These are phyloP conservation scores for Stropharia rugosoannulata DNA, from an alignment of 768 basidiomycete species.

Conservation along the genomic window DNA sequence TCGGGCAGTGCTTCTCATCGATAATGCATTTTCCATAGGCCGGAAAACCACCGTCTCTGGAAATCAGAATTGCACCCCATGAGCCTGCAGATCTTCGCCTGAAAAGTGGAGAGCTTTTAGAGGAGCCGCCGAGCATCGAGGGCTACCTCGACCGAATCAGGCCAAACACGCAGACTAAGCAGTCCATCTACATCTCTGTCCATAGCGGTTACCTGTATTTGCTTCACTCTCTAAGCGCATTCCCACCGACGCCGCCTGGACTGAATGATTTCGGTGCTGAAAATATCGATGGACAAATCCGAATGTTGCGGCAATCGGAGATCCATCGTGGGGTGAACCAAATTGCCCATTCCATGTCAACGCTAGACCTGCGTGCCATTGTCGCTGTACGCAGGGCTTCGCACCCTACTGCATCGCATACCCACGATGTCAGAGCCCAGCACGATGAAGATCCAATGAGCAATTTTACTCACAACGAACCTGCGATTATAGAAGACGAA, in stretches of 20 bases:
- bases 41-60: conserved; percentile 51
- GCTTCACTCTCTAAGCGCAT: conserved; percentile 46
- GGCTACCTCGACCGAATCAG: conserved; percentile 80
- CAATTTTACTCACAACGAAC: conserved; percentile 35
- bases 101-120: conserved; percentile 46
- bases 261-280: conserved; percentile 25
- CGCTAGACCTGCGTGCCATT: conserved; percentile 73
- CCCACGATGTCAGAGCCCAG: conserved; percentile 32
- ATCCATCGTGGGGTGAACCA: conserved; percentile 62
- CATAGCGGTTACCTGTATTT: conserved; percentile 77
- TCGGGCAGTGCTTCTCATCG: background rate
- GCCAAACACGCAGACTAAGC: conserved; percentile 53
- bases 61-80: conserved; percentile 77
- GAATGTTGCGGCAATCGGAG: conserved; percentile 50
- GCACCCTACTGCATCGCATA: conserved; percentile 37
- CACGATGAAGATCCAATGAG: conserved; percentile 32
- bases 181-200: conserved; percentile 65
- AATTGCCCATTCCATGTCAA: conserved; percentile 62
- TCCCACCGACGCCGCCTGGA: conserved; percentile 73
- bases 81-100: conserved; percentile 45
- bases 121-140: conserved; percentile 82
- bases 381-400: conserved; percentile 63
- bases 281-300: conserved; percentile 26
- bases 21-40: conserved; percentile 23
- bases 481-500: conserved; percentile 48